Conservation (phyloP, 148 eudicot species). For the Chenopodium quinoa region DNA sequence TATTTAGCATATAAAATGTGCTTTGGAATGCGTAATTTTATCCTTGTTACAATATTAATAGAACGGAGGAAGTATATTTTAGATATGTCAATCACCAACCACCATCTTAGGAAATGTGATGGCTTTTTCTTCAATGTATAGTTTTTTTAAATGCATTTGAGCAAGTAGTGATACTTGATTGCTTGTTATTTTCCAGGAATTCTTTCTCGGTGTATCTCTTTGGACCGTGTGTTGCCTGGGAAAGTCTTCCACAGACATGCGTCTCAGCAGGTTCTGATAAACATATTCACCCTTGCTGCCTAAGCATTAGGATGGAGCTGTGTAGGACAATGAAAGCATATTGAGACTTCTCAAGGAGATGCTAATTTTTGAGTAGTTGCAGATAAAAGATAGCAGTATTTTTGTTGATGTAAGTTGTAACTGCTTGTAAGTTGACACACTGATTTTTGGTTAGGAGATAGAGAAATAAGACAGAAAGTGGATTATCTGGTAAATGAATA, state of each 20-base stretch:
- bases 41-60: no score
- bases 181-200: background rate
- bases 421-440: background rate
- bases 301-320: background rate
- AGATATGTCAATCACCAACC: no score
- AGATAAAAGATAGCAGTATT: no score
- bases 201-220: background rate
- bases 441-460: no score
- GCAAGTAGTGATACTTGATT: background rate
- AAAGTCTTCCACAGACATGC: background rate
- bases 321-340: background rate
- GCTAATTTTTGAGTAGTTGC: no score
- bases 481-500: background rate
- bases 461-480: background rate
- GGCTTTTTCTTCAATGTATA: background rate
- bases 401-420: background rate
- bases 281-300: background rate
- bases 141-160: background rate
- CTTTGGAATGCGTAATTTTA: no score
- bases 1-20: no score
- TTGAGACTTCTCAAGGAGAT: background rate
- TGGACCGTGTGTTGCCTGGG: background rate
- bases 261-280: background rate
- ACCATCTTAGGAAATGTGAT: no score
- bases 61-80: no score